Conservation (phyloP, 129 eudicot species). For the Saussurea involucrata region DNA sequence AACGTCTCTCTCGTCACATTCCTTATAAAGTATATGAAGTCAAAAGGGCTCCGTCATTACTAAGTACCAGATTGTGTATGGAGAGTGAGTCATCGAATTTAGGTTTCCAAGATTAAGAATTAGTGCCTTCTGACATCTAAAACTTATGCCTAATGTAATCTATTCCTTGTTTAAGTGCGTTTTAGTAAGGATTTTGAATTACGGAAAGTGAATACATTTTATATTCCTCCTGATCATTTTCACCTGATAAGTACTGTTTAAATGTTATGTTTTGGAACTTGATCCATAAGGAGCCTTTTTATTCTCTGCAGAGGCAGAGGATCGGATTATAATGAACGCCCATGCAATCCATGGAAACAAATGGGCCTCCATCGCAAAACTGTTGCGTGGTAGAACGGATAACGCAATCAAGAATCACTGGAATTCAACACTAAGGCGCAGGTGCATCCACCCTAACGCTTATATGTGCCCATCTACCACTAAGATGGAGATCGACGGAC, state of each 20-base stretch:
- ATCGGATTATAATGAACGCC: slow-evolving; percentile 53
- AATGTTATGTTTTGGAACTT: background rate
- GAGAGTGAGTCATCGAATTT: background rate
- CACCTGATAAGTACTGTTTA: background rate
- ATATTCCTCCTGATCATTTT: background rate
- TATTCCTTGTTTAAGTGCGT: background rate
- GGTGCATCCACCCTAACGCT: slow-evolving; percentile 5
- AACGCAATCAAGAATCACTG: slow-evolving; percentile 91
- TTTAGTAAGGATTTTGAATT: background rate
- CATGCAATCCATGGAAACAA: slow-evolving; percentile 80
- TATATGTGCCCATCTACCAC: background rate
- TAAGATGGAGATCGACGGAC: slow-evolving; percentile 12
- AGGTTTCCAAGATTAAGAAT: background rate
- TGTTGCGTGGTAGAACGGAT: slow-evolving; percentile 82
- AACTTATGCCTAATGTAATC: no score
- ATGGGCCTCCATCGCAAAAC: slow-evolving; percentile 87
- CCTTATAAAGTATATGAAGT: background rate
- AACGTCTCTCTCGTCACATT: background rate
- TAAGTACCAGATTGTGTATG: background rate
- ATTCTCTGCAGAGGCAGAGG: slow-evolving; percentile 69
- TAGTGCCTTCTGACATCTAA: slow-evolving; percentile 6
- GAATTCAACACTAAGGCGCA: slow-evolving; percentile 78
- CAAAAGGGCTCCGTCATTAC: background rate
- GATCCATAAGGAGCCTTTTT: background rate
- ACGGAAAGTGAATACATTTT: background rate